Percentiles rank a stretch among this genome's conserved stretches.
Evolutionary conservation across 371 early-diverging fungal genomes (phyloP).

Genomic region (Apophysomyces sp.): DNA sequence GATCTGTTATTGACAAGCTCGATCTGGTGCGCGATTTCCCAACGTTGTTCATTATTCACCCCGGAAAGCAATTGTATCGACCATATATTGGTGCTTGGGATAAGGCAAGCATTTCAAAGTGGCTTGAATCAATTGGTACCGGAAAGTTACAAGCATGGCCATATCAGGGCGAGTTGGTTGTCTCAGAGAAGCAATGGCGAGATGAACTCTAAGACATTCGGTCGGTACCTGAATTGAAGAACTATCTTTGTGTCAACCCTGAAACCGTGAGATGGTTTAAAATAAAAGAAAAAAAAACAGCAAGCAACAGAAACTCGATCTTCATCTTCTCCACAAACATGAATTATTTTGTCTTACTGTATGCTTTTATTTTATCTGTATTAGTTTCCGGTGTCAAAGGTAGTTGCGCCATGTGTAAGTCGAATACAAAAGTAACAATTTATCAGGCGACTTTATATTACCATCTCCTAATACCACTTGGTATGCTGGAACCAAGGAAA

Average conservation of each 20-base stretch:
- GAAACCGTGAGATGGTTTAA: not conserved
- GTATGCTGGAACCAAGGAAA: conserved; percentile 12
- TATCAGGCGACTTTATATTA: not conserved
- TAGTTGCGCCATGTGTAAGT: not conserved
- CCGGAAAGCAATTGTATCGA: conserved; percentile 62
- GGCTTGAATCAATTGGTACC: conserved; percentile 44
- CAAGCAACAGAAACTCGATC: too few relatives aligned
- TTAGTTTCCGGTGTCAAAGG: not conserved
- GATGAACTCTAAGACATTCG: conserved; percentile 8
- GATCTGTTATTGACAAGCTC: conserved; percentile 56
- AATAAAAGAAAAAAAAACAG: not conserved
- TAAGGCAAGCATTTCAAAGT: conserved; percentile 52
- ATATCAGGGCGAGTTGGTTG: conserved; percentile 24
- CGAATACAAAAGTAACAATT: not conserved
- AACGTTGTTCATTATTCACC: conserved; percentile 63
- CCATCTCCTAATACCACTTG: not conserved
- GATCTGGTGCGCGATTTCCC: conserved; percentile 74
- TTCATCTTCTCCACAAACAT: not conserved
- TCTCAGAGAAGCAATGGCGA: conserved; percentile 7
- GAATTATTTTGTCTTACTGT: not conserved
- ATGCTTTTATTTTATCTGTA: not conserved
- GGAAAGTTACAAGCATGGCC: conserved; percentile 48
- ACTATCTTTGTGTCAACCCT: too few relatives aligned
- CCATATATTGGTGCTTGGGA: conserved; percentile 76
- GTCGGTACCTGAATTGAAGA: conserved; percentile 4